These are phyloP conservation scores for Pyrenophora teres DNA, from an alignment of 2,329 filamentous ascomycete genomes.

Conservation along the genomic window DNA sequence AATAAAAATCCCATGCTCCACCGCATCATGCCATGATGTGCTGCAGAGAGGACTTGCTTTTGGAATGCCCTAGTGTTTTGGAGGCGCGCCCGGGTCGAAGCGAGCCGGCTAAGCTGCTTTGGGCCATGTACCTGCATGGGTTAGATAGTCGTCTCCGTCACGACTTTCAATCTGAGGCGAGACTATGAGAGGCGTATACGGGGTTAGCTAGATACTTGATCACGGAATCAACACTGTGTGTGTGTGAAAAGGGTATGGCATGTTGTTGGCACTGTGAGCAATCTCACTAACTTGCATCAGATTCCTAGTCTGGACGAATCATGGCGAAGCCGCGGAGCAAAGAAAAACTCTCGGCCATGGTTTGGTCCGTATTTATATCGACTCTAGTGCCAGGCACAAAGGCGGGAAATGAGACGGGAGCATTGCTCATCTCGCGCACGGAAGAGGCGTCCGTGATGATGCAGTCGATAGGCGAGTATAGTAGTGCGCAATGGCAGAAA, in stretches of 20 bases:
- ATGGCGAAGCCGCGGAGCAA: neutral
- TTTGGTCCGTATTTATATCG: neutral
- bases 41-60: conserved; percentile 1
- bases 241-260: neutral
- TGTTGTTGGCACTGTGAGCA: neutral
- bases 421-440: conserved; percentile 2
- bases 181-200: neutral
- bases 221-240: neutral
- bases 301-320: neutral
- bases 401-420: conserved; percentile 5
- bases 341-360: too few species aligned
- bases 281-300: neutral
- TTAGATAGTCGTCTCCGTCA: conserved; percentile 9
- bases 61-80: neutral
- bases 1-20: neutral
- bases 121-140: conserved; percentile 2
- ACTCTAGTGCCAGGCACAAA: conserved; percentile 8
- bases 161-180: conserved; percentile 1
- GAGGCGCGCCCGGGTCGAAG: conserved; percentile 8
- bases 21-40: neutral
- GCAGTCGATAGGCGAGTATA: conserved; percentile 1
- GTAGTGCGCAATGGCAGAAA: neutral
- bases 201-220: too few species aligned
- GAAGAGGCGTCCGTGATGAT: neutral
- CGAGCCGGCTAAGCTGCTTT: conserved; percentile 6